Conservation (phyloP, 768 basidiomycete species). For the Tulasnella sp. region DNA sequence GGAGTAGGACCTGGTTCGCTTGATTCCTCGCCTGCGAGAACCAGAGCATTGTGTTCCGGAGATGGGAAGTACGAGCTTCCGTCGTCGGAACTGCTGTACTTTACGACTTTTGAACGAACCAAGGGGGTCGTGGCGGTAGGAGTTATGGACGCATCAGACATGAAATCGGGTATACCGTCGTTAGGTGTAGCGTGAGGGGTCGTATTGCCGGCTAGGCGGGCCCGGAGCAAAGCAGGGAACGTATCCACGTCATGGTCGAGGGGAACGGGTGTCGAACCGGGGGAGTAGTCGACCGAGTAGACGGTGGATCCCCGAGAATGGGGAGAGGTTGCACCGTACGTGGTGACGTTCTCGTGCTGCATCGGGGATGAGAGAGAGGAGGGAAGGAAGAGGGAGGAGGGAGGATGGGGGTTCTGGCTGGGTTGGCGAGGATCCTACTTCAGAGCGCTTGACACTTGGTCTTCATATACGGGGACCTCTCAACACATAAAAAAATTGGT, state of each 20-base stretch:
- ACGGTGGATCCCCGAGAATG: not conserved
- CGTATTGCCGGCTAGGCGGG: not conserved
- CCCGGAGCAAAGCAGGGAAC: constrained; percentile 1
- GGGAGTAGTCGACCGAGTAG: not conserved
- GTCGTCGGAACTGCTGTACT: constrained; percentile 11
- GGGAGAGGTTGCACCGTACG: not conserved
- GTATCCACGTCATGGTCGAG: not conserved
- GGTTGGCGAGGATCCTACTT: not conserved
- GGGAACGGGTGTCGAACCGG: not conserved
- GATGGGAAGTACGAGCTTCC: constrained; percentile 6
- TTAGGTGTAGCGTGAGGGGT: not conserved
- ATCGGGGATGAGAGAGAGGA: not conserved
- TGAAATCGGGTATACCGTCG: not conserved
- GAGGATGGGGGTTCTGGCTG: not conserved
- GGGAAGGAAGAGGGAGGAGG: not conserved
- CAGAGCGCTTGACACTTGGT: not conserved
- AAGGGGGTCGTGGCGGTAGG: not conserved
- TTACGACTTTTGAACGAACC: constrained; percentile 2
- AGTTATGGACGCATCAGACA: constrained; percentile 1
- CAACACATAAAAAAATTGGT: not conserved
- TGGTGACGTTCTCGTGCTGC: constrained; percentile 1
- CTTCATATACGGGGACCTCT: not conserved
- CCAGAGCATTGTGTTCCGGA: not conserved
- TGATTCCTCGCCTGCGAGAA: not conserved
- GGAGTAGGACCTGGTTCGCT: constrained; percentile 19